A percentile compares a stretch with the other conserved stretches of the same genome.
Conservation (phyloP, 768 basidiomycete genomes). For the Clathrus columnatus region DNA sequence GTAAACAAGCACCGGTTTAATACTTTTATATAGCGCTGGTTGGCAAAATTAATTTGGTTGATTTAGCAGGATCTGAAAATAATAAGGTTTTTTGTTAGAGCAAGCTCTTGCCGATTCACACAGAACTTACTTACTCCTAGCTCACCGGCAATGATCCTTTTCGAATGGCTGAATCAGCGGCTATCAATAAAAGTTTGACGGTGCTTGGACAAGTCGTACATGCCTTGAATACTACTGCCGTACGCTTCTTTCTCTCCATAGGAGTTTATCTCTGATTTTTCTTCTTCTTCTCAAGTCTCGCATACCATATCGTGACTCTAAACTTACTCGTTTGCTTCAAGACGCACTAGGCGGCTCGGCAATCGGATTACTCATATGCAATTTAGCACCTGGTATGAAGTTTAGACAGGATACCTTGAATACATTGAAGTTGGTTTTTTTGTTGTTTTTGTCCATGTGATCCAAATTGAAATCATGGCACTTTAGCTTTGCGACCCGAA, state of each 20-base stretch:
- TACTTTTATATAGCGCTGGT: conserved; percentile 38
- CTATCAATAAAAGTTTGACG: conserved; percentile 85
- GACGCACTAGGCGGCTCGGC: conserved; percentile 81
- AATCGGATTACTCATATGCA: conserved; percentile 76
- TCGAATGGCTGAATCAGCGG: conserved; percentile 83
- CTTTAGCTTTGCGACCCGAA: conserved; percentile 65
- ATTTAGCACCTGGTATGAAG: conserved; percentile 73
- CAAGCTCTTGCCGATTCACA: neutral
- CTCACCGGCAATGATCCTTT: conserved; percentile 78
- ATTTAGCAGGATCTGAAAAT: conserved; percentile 87
- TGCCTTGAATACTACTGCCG: conserved; percentile 42
- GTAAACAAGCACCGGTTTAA: neutral
- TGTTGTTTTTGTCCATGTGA: neutral
- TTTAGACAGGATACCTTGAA: conserved; percentile 84
- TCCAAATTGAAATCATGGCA: neutral
- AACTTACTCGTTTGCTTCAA: conserved; percentile 82
- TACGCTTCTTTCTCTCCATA: neutral
- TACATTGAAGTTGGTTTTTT: conserved; percentile 65
- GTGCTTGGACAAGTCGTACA: conserved; percentile 84
- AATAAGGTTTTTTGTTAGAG: conserved; percentile 52
- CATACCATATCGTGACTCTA: conserved; percentile 85
- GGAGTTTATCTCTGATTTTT: neutral
- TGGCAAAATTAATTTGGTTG: conserved; percentile 80
- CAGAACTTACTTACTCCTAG: too few species aligned
- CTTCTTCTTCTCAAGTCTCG: conserved; percentile 38